Evolutionary conservation across 768 basidiomycete genomes (phyloP), one percentile per base, ranked within the genome.

Genomic region (Boletus patriciae): DNA sequence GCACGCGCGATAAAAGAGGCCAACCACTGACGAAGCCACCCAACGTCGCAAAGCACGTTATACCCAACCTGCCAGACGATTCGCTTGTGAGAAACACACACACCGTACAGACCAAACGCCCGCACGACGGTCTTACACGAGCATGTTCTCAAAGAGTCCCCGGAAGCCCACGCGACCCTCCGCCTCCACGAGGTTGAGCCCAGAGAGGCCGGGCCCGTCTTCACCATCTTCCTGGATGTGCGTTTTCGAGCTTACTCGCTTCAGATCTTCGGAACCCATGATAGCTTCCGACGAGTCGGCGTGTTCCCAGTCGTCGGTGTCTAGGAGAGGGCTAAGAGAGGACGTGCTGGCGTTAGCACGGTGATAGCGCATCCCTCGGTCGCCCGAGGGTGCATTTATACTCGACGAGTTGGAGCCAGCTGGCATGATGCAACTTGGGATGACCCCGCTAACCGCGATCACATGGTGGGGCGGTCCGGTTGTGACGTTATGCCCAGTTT

Each of bases 1-100:
- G 29, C n/a, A 53, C n/a, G 18, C 21, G n/a, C 5, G 34, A 54
- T 21, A 10, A 53, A 43, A 42, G 9, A 52, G 6, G 40, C 18
- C 0, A 31, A 53, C 18, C 27, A 63, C 70, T 66, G 34, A 71
- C 70, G 37, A 71, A 71, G 46, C 70, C 71, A 44, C 70, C 70
- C 42, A 71, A 40, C 6, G 70, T 63, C 41, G 71, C 71, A 51
- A 71, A 73, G 40, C 61, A 68, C 6, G 70, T 69, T 58, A 73
- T 58, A 23, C 70, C 67, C 55, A 73, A 63, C 52, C 70, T 71
- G 41, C 11, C 38, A 25, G 38, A 37, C 11, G 18, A 13, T 19
- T 23, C 29, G 27, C 48, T 12, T 13, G 48, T 57, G 41, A 60
- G 51, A 46, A 59, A 19, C 41, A 18, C 13, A 21, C 12, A 18